A percentile compares a stretch with the other conserved stretches of the same genome.
These are phyloP conservation scores for Suhomyces yuchorum DNA, from an alignment of 1,139 yeast genomes.

Conservation along the genomic window DNA sequence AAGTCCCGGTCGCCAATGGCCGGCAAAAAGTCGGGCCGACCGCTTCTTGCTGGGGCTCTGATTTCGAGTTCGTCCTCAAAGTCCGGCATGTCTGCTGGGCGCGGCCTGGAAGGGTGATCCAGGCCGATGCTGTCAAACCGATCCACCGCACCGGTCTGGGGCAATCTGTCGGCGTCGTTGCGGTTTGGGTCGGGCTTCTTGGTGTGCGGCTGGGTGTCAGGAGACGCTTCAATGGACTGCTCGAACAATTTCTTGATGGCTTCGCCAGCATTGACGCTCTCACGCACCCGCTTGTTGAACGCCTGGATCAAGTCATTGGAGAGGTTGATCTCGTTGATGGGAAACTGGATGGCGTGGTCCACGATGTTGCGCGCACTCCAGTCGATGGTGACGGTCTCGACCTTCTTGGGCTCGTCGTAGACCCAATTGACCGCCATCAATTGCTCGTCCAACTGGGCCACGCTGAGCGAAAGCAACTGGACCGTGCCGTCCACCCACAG, in stretches of 20 bases:
- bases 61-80: conserved; percentile 32
- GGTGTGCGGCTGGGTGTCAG: background rate
- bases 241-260: conserved; percentile 13
- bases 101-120: background rate
- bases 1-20: conserved; percentile 54
- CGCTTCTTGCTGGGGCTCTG: conserved; percentile 13
- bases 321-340: conserved; percentile 27
- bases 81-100: conserved; percentile 27
- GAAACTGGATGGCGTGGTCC: conserved; percentile 23
- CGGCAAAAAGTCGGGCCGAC: conserved; percentile 23
- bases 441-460: conserved; percentile 18
- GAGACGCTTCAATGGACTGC: conserved; percentile 1
- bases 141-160: background rate
- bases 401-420: conserved; percentile 15
- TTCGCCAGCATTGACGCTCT: conserved; percentile 8
- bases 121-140: background rate
- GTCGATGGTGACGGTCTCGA: conserved; percentile 27
- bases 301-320: conserved; percentile 27
- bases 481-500: conserved; percentile 9
- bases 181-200: conserved; percentile 10
- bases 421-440: conserved; percentile 22
- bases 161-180: conserved; percentile 14
- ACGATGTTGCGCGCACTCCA: conserved; percentile 24
- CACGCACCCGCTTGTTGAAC: conserved; percentile 22
- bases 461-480: conserved; percentile 15